Conservation (phyloP, 148 eudicot species). For the Simmondsia chinensis region DNA sequence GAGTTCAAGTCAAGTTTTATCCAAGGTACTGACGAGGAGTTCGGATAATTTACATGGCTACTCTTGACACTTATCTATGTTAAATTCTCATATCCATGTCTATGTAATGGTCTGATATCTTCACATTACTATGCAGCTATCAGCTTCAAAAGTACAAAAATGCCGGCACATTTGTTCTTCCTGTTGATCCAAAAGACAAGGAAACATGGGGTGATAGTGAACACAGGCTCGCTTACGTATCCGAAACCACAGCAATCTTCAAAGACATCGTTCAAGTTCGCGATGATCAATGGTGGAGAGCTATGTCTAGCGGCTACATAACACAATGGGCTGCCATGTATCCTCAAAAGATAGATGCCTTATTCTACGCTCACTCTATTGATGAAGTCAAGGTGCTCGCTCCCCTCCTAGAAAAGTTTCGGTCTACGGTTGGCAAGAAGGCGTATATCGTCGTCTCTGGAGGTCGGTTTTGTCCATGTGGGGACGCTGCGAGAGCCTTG, state of each 20-base stretch:
- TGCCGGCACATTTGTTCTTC: slow-evolving; percentile 82
- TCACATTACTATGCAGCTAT: slow-evolving; percentile 39
- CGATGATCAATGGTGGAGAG: slow-evolving; percentile 97
- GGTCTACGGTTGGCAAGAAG: slow-evolving; percentile 75
- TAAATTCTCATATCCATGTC: no score
- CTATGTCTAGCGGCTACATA: slow-evolving; percentile 74
- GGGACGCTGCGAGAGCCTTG: slow-evolving; percentile 62
- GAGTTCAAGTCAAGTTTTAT: no score
- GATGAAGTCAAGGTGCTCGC: slow-evolving; percentile 59
- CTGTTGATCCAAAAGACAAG: slow-evolving; percentile 82
- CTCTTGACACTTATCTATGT: no score
- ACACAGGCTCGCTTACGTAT: slow-evolving; percentile 87
- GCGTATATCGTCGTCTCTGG: slow-evolving; percentile 86
- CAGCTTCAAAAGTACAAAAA: slow-evolving; percentile 95
- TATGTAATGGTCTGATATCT: neutral
- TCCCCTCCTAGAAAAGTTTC: slow-evolving; percentile 77
- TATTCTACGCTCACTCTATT: slow-evolving; percentile 83
- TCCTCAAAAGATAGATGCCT: slow-evolving; percentile 87
- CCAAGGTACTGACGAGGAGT: no score
- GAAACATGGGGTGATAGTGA: slow-evolving; percentile 99
- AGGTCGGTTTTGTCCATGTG: slow-evolving; percentile 63
- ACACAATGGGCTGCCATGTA: slow-evolving; percentile 98
- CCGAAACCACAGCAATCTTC: slow-evolving; percentile 94
- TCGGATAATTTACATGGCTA: no score
- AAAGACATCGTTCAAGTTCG: slow-evolving; percentile 81